Conservation (phyloP, 2,329 filamentous ascomycete species). For the Nemania serpens region DNA sequence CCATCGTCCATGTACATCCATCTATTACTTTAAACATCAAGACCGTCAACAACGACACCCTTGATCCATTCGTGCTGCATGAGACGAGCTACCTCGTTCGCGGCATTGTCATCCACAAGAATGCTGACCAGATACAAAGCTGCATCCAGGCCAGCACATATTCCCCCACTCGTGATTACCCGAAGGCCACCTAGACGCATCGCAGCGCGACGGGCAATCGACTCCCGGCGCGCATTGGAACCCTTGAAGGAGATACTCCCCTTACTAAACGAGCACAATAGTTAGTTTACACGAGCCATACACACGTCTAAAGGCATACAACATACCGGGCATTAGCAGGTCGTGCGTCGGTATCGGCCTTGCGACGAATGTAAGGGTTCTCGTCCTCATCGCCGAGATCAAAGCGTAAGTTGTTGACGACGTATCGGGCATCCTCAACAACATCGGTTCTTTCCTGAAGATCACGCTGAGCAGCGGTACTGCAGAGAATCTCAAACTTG, state of each 20-base stretch:
- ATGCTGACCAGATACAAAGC: constrained; percentile 84
- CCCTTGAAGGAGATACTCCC: constrained; percentile 82
- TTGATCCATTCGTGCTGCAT: constrained; percentile 88
- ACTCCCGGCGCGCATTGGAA: constrained; percentile 76
- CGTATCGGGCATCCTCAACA: constrained; percentile 79
- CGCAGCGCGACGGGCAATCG: constrained; percentile 75
- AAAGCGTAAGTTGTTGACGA: constrained; percentile 90
- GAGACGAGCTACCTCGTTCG: constrained; percentile 72
- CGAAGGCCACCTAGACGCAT: constrained; percentile 72
- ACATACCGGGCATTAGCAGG: constrained; percentile 65
- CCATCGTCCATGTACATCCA: constrained; percentile 11
- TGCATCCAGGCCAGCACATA: constrained; percentile 81
- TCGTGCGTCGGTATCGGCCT: constrained; percentile 67
- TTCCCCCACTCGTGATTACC: constrained; percentile 79
- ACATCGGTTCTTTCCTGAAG: constrained; percentile 80
- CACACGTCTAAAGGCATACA: not conserved
- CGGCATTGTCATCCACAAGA: constrained; percentile 76
- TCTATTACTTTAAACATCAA: constrained; percentile 69
- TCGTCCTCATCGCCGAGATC: constrained; percentile 81
- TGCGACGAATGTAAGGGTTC: constrained; percentile 81
- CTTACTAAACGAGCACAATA: constrained; percentile 59
- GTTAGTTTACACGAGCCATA: constrained; percentile 30
- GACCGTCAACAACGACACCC: constrained; percentile 81
- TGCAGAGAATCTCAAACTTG: constrained; percentile 80
- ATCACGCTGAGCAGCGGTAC: constrained; percentile 71